Conservation (phyloP, 768 basidiomycete species). For the Boletus edulis region DNA sequence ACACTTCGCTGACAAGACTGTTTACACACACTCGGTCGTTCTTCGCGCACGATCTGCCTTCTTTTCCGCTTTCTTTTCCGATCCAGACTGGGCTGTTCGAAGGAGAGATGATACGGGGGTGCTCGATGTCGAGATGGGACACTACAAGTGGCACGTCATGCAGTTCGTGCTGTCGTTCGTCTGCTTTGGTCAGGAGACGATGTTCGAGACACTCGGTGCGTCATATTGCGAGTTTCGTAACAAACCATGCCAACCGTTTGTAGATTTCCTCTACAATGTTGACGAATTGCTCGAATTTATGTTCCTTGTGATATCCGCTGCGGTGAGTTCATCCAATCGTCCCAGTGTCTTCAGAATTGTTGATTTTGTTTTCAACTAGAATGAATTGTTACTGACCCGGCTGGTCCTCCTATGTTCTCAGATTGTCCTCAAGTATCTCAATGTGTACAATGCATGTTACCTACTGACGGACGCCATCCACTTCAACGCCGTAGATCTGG, state of each 20-base stretch:
- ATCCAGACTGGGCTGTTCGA: constrained; percentile 73
- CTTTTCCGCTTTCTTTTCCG: constrained; percentile 81
- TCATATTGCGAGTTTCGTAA: constrained; percentile 1
- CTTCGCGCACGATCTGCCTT: constrained; percentile 83
- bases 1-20: constrained; percentile 60
- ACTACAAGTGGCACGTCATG: constrained; percentile 74
- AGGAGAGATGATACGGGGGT: constrained; percentile 55
- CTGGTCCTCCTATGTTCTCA: constrained; percentile 81
- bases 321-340: constrained; percentile 47
- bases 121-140: constrained; percentile 65
- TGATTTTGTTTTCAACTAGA: constrained; percentile 42
- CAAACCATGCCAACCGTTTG: constrained; percentile 1
- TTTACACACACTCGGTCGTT: constrained; percentile 68
- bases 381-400: constrained; percentile 85
- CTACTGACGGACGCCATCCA: constrained; percentile 81
- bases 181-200: constrained; percentile 68
- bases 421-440: constrained; percentile 64
- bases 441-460: constrained; percentile 73
- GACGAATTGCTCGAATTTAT: constrained; percentile 85
- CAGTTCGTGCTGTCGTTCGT: constrained; percentile 71
- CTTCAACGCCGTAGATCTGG: constrained; percentile 68
- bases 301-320: constrained; percentile 82
- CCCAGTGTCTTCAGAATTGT: no score
- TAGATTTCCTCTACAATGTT: constrained; percentile 60
- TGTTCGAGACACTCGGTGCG: constrained; percentile 74